Percentiles rank a stretch among this genome's conserved stretches.
phyloP scores from a whole-genome alignment of 2,329 filamentous ascomycete species.

The Bipolaris zeicola region DNA sequence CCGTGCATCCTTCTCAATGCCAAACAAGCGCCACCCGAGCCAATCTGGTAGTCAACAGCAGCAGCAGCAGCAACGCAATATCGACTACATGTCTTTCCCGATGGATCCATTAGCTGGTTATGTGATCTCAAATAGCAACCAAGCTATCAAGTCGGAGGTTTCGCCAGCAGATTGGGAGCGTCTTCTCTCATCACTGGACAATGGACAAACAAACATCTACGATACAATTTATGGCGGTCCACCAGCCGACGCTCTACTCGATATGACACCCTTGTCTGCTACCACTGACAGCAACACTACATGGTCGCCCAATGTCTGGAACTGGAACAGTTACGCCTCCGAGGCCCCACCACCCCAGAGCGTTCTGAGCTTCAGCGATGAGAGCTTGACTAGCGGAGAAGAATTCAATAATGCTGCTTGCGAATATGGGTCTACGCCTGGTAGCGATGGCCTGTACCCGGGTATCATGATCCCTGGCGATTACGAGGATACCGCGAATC shows the following conservation, averaged over 20 bases:
- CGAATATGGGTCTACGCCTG: constrained; percentile 37
- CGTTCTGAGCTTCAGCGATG: constrained; percentile 64
- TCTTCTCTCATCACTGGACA: constrained; percentile 78
- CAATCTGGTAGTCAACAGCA: constrained; percentile 33
- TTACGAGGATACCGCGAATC: constrained; percentile 34
- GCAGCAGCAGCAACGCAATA: constrained; percentile 45
- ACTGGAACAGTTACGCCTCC: constrained; percentile 34
- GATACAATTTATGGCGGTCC: constrained; percentile 78
- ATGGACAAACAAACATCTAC: constrained; percentile 81
- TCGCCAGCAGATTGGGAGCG: constrained; percentile 80
- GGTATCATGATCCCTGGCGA: constrained; percentile 44
- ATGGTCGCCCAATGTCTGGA: constrained; percentile 48
- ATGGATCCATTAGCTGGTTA: constrained; percentile 45
- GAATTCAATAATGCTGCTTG: constrained; percentile 43
- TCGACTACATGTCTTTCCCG: constrained; percentile 57
- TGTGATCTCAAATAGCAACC: constrained; percentile 43
- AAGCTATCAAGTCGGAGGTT: constrained; percentile 52
- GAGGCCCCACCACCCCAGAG: constrained; percentile 54
- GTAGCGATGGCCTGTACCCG: constrained; percentile 42
- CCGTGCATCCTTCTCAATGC: constrained; percentile 40
- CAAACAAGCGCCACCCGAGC: constrained; percentile 45
- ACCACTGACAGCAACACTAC: constrained; percentile 37
- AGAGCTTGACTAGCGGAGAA: constrained; percentile 62
- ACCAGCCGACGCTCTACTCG: constrained; percentile 49
- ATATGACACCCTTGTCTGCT: constrained; percentile 38